phyloP scores from a whole-genome alignment of 73 alveolate species.

The Paramecium octaurelia region DNA sequence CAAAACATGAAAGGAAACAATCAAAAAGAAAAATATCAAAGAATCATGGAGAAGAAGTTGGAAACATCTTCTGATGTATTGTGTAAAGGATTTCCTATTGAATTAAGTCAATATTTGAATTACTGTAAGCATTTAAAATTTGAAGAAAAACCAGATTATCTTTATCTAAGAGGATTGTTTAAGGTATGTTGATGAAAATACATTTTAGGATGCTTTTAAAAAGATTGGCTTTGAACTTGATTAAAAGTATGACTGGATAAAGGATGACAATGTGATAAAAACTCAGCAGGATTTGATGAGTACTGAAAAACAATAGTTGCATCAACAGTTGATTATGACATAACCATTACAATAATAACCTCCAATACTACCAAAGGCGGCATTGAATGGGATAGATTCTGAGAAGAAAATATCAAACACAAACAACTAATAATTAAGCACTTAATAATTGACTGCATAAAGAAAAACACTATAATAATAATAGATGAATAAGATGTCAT shows the following conservation, averaged over 20 bases:
- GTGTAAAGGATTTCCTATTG: constrained; percentile 77
- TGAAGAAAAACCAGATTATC: constrained; percentile 83
- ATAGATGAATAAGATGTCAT: neutral
- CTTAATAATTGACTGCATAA: neutral
- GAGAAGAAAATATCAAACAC: neutral
- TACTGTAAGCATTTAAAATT: constrained; percentile 71
- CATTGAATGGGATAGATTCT: neutral
- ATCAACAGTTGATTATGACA: neutral
- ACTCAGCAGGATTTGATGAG: neutral
- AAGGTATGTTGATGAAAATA: neutral
- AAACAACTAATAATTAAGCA: neutral
- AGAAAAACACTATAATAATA: neutral
- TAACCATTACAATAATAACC: neutral
- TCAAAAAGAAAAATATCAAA: constrained; percentile 78
- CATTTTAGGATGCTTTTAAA: constrained; percentile 12
- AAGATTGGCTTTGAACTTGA: constrained; percentile 30
- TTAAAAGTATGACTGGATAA: constrained; percentile 20
- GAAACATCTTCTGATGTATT: constrained; percentile 75
- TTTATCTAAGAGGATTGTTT: constrained; percentile 49
- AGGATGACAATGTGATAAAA: neutral
- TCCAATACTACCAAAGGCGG: neutral
- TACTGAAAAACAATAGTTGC: neutral
- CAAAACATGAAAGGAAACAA: constrained; percentile 73
- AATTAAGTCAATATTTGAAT: constrained; percentile 69
- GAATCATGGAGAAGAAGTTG: constrained; percentile 76